Evolutionary conservation across 2,329 filamentous ascomycete genomes (phyloP).

Genomic region (Helotiales sp.): DNA sequence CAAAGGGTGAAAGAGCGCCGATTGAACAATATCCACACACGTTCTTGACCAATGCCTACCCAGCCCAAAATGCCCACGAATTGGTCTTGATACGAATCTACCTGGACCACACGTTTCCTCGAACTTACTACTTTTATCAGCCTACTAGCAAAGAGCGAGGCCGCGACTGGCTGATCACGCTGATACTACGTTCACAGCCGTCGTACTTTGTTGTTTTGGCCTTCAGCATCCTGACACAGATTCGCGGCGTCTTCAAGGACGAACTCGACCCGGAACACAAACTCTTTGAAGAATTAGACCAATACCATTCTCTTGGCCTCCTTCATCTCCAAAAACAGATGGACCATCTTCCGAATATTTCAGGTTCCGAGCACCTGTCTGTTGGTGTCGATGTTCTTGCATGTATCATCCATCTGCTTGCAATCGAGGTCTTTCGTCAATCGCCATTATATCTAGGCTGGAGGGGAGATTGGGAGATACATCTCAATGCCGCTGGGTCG

Average conservation of each 20-base stretch:
- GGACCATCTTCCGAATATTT: conserved; percentile 1
- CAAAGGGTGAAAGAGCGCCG: background rate
- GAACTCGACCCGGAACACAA: background rate
- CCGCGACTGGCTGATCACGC: conserved; percentile 14
- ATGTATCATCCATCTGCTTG: conserved; percentile 6
- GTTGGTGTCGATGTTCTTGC: conserved; percentile 12
- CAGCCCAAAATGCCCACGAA: conserved; percentile 5
- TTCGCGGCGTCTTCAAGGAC: background rate
- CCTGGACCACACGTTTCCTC: conserved; percentile 15
- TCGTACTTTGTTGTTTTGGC: conserved; percentile 10
- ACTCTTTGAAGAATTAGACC: conserved; percentile 1
- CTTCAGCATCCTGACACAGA: background rate
- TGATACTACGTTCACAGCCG: conserved; percentile 9
- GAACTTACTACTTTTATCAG: conserved; percentile 14
- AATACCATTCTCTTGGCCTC: conserved; percentile 8
- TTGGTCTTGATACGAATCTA: conserved; percentile 9
- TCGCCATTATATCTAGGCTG: conserved; percentile 2
- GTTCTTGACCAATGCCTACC: conserved; percentile 3
- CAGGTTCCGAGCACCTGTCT: conserved; percentile 3
- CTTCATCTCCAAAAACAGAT: conserved; percentile 6
- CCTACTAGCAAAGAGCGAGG: conserved; percentile 28
- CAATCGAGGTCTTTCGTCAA: conserved; percentile 11
- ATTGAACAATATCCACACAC: conserved; percentile 1
- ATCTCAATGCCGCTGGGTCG: conserved; percentile 11
- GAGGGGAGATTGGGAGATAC: conserved; percentile 17